Base-by-base conservation (phyloP, 2,329 filamentous ascomycete species). In the Sclerotinia nivalis region DNA sequence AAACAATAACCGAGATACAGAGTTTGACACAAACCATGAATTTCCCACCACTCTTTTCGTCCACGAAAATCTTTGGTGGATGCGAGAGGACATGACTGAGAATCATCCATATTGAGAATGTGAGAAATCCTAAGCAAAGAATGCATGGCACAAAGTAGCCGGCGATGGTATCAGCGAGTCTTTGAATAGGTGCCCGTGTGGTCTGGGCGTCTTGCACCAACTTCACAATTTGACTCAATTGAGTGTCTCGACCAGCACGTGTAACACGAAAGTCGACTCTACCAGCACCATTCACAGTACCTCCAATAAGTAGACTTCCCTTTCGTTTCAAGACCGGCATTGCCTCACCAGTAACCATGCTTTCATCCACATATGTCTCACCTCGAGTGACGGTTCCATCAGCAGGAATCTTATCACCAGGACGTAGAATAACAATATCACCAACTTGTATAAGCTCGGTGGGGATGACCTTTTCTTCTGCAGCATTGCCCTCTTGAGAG, bases 161-260 rank as follows among this genome's bases (percentile, higher is more conserved):
- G 22, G 96, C 94, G 58, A 99, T 88, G 3, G 88, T 89, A 80
- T 99, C 96, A 5, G 94, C 96, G 78, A 98, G 87, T 58, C 93
- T 89, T 80, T 99, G 96, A 71, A 99, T 99, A 0, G 96, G 96
- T 10, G 96, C 96, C 52, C 96, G 89, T 66, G 89, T 95, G 2
- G 95, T 98, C 80, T 99, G 96, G 4, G 96, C 96, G 79, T 97
- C 93, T 80, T 99, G 96, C 0, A 99, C 96, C n/a, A 98, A 87
- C 80, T 95, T 96, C 73, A 99, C 96, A 74, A 99, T 99, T 81
- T 98, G 96, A 80, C 93, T 97, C 69, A 99, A 89, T 79, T 98
- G 95, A 0, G 96, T 99, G 78, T 99, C 95, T 72, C 94, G 91
- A 62, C 96, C 96, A 49, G 95, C 94, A 75, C 95, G 88, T 4